A percentile compares a stretch with the other conserved stretches of the same genome.
Conservation (phyloP, 208 protist genomes). For the Crithidia brevicula region DNA sequence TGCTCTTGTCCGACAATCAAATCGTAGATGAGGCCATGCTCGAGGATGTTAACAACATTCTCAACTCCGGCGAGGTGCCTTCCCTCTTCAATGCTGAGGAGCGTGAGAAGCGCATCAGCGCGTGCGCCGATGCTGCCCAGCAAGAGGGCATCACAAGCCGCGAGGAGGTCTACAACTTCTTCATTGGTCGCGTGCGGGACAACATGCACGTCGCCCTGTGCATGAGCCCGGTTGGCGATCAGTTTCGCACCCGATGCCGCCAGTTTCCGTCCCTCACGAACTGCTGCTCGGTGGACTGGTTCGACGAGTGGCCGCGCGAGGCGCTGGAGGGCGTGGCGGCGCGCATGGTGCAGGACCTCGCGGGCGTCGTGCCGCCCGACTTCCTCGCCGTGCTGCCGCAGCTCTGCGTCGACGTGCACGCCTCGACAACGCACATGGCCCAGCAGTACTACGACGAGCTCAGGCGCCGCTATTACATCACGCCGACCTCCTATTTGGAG, state of each 20-base stretch:
- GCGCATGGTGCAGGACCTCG: slow-evolving; percentile 76
- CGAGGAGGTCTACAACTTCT: slow-evolving; percentile 94
- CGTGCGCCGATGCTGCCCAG: slow-evolving; percentile 88
- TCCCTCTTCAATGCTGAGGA: slow-evolving; percentile 97
- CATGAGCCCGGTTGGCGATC: slow-evolving; percentile 96
- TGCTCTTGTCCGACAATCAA: slow-evolving; percentile 96
- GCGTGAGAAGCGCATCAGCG: slow-evolving; percentile 95
- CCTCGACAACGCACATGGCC: slow-evolving; percentile 64
- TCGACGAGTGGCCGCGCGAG: slow-evolving; percentile 96
- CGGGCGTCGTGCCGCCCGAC: slow-evolving; percentile 39
- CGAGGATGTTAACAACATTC: slow-evolving; percentile 98
- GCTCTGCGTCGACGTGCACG: slow-evolving; percentile 92
- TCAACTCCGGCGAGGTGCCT: slow-evolving; percentile 98
- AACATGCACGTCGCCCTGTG: slow-evolving; percentile 97
- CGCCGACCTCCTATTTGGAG: slow-evolving; percentile 96
- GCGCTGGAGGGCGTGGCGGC: slow-evolving; percentile 92
- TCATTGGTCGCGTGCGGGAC: slow-evolving; percentile 95
- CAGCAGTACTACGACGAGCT: slow-evolving; percentile 93
- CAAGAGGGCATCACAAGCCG: slow-evolving; percentile 88
- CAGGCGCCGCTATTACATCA: slow-evolving; percentile 95
- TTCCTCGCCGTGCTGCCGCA: slow-evolving; percentile 72
- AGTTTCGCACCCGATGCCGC: slow-evolving; percentile 94
- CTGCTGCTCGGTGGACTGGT: slow-evolving; percentile 98
- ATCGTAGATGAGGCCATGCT: slow-evolving; percentile 96
- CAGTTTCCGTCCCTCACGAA: slow-evolving; percentile 98